Base-by-base conservation (phyloP, 495 filamentous ascomycete species). In the Astrocystis sublimbata region DNA sequence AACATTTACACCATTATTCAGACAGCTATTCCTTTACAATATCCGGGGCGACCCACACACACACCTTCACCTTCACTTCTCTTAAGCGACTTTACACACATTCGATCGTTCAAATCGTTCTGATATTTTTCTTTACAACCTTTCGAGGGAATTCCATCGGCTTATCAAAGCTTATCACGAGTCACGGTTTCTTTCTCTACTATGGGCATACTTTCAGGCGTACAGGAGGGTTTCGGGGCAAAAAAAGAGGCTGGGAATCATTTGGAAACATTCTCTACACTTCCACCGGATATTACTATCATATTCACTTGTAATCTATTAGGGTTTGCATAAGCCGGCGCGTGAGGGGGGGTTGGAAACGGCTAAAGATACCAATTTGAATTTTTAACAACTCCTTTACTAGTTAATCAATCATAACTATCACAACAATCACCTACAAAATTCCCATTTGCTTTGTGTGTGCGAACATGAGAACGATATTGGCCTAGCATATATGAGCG, bases 351-450 rank as follows among this genome's bases (percentile, higher is more conserved):
- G 45, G 38, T 43, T 45, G 38, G 40, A 19, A 36, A 36, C n/a
- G n/a, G n/a, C 49, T 38, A 36, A 57, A 43, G 54, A 57, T 57
- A 57, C 54, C 54, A 57, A 45, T 43, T 57, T 57, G 54, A 33
- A 47, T 24, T 6, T 28, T 47, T 30, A n/a, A n/a, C n/a, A n/a
- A n/a, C n/a, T n/a, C n/a, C n/a, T 49, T 31, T 30, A 3, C 19
- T 21, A 12, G 6, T 30, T n/a, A 28, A 49, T 49, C 10, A n/a
- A n/a, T n/a, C n/a, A n/a, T n/a, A n/a, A n/a, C n/a, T n/a, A n/a
- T n/a, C n/a, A n/a, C n/a, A n/a, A n/a, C n/a, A n/a, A n/a, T n/a
- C n/a, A n/a, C n/a, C n/a, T n/a, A n/a, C n/a, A n/a, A n/a, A n/a
- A n/a, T n/a, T n/a, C n/a, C n/a, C n/a, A n/a, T n/a, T n/a, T n/a